phyloP scores from a whole-genome alignment of 805 yeast genomes.

The Yarrowia sp. region DNA sequence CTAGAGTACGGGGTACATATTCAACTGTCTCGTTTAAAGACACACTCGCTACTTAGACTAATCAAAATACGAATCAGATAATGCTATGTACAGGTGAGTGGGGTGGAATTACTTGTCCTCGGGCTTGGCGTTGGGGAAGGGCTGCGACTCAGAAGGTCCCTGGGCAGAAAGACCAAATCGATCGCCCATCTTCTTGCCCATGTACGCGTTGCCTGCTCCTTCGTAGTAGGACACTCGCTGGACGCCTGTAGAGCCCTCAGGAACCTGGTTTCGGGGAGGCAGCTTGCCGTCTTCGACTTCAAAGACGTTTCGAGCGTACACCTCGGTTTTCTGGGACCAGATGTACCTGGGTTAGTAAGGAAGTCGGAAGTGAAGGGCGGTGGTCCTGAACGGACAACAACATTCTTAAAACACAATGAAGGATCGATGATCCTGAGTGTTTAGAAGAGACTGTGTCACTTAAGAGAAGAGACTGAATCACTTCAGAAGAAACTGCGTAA shows the following conservation, averaged over 20 bases:
- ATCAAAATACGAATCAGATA: too few relatives aligned
- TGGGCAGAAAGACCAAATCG: constrained; percentile 19
- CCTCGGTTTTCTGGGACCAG: constrained; percentile 19
- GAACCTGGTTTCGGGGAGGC: constrained; percentile 34
- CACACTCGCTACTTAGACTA: too few relatives aligned
- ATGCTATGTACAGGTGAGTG: too few relatives aligned
- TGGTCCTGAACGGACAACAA: background rate
- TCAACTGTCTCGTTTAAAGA: too few relatives aligned
- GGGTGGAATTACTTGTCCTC: background rate
- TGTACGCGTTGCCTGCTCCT: constrained; percentile 41
- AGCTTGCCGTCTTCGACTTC: constrained; percentile 28
- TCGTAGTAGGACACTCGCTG: constrained; percentile 40
- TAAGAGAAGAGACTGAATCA: too few relatives aligned
- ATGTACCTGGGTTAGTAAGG: constrained; percentile 14
- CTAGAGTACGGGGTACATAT: too few relatives aligned
- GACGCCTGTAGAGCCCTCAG: constrained; percentile 20
- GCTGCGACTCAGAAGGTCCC: constrained; percentile 1
- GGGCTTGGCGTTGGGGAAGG: constrained; percentile 25
- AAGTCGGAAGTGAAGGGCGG: background rate
- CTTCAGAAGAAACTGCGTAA: too few relatives aligned
- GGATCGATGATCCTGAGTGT: too few relatives aligned
- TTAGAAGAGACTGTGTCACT: too few relatives aligned
- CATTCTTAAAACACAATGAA: too few relatives aligned
- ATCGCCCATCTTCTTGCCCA: constrained; percentile 32
- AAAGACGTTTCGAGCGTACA: constrained; percentile 24